Percentiles rank a stretch among this genome's conserved stretches.
Conservation (phyloP, 2,329 filamentous ascomycete species). For the Alternaria triticimaculans region DNA sequence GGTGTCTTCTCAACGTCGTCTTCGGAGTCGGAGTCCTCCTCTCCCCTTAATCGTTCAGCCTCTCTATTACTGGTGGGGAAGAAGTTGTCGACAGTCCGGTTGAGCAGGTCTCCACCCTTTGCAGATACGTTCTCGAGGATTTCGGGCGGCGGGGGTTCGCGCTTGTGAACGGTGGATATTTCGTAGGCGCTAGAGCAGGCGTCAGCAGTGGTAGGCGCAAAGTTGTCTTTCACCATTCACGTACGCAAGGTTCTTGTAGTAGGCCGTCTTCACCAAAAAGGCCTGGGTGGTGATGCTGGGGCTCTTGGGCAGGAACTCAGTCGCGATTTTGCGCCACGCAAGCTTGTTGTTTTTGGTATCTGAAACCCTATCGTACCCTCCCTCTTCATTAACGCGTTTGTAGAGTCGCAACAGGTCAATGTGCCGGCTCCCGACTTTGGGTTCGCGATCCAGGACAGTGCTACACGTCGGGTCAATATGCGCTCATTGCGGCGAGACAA, state of each 20-base stretch:
- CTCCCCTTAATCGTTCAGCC: conserved; percentile 55
- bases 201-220: conserved; percentile 7
- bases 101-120: conserved; percentile 81
- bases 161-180: conserved; percentile 76
- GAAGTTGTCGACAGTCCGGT: conserved; percentile 80
- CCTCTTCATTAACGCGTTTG: conserved; percentile 75
- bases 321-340: conserved; percentile 80
- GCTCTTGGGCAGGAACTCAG: conserved; percentile 76
- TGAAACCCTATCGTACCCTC: conserved; percentile 82
- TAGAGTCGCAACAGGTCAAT: conserved; percentile 82
- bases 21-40: conserved; percentile 60
- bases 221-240: conserved; percentile 21
- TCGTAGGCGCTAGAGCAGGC: conserved; percentile 69
- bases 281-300: conserved; percentile 79
- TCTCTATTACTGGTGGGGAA: conserved; percentile 57
- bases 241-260: conserved; percentile 83
- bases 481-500: conserved; percentile 26
- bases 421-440: conserved; percentile 77
- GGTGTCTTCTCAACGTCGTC: conserved; percentile 54
- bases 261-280: conserved; percentile 84
- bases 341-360: conserved; percentile 76
- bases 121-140: conserved; percentile 82
- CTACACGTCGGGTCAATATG: conserved; percentile 47
- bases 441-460: conserved; percentile 78
- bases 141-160: conserved; percentile 84